Conservation (phyloP, 495 filamentous ascomycete genomes). For the Letharia lupina region DNA sequence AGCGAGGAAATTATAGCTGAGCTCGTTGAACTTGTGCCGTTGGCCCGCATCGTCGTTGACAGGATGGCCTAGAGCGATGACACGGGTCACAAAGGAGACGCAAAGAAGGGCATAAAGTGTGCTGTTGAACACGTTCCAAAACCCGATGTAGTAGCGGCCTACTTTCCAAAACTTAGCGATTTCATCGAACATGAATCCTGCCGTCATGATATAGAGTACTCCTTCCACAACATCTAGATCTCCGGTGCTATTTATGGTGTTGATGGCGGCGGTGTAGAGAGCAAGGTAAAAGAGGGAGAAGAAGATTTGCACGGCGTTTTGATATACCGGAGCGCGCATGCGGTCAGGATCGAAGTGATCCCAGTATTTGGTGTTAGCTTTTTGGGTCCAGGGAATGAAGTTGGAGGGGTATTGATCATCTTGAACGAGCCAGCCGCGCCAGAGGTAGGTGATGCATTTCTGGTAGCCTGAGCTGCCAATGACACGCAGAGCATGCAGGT, state of each 20-base stretch:
- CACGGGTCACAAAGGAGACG: conserved; percentile 65
- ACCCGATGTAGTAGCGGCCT: conserved; percentile 76
- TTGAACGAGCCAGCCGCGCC: conserved; percentile 93
- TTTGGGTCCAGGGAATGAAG: conserved; percentile 75
- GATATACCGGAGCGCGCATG: conserved; percentile 85
- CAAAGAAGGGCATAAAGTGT: conserved; percentile 69
- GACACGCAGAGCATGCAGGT: conserved; percentile 78
- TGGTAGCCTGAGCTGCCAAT: conserved; percentile 94
- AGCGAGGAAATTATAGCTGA: conserved; percentile 87
- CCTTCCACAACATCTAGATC: conserved; percentile 81
- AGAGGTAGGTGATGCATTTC: conserved; percentile 83
- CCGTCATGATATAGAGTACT: conserved; percentile 80
- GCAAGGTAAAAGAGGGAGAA: conserved; percentile 74
- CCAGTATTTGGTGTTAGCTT: conserved; percentile 64
- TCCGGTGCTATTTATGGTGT: conserved; percentile 71
- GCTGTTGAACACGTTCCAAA: conserved; percentile 92
- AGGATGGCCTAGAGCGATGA: conserved; percentile 65
- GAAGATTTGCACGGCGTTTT: conserved; percentile 80
- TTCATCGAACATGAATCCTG: conserved; percentile 90
- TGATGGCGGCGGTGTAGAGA: conserved; percentile 85
- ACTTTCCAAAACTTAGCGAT: conserved; percentile 83
- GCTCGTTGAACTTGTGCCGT: conserved; percentile 60
- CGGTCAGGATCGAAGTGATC: conserved; percentile 85
- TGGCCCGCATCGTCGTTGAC: conserved; percentile 38
- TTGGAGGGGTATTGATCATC: conserved; percentile 78